Evolutionary conservation across 2,329 filamentous ascomycete genomes (phyloP), one percentile per base, ranked within the genome.

Genomic region (Ascomycota sp.): DNA sequence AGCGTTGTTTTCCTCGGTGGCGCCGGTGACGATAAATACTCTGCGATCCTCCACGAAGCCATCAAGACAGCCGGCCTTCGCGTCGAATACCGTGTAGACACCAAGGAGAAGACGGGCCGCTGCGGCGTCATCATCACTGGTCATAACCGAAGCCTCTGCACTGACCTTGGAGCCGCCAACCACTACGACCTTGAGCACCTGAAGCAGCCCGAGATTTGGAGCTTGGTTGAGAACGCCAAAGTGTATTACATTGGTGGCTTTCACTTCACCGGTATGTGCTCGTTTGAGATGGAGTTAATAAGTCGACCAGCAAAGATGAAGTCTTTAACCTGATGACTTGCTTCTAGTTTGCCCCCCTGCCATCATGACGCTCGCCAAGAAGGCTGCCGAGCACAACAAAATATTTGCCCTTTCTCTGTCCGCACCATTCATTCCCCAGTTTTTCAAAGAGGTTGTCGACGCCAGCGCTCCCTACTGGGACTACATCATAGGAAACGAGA

Each of bases 121-220:
- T 98, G 89, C 56, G 89, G 81, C 56, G 89, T 89, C 40, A 70
- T 98, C 54, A 94, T 98, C 57, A 98, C 86, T 23, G 89, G 83
- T 50, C 81, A 93, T 65, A 76, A 95, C 72, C 75, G 89, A 46
- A 83, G 75, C 52, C 75, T 98, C 65, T 80, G 77, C 65, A 98
- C 89, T 37, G 83, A 95, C 48, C 76, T 98, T 33, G 89, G 77
- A 37, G 89, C 89, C 37, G 89, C 89, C 43, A 98, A 98, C 64
- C 78, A 83, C 63, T 98, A 98, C 63, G 86, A 86, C 57, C 53
- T 94, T 30, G 82, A 89, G 38, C 89, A 98, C 56, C 61, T 98
- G 53, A 82, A 92, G 70, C 70, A 73, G 52, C 77, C 81, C 31
- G 72, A 86, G 57, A 76, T 95, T 56, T 98, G 89, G 89, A 67